Percentiles rank a stretch among this genome's conserved stretches.
Evolutionary conservation across 2,329 filamentous ascomycete species (phyloP).

Genomic region (Neodidymelliopsis sp.): DNA sequence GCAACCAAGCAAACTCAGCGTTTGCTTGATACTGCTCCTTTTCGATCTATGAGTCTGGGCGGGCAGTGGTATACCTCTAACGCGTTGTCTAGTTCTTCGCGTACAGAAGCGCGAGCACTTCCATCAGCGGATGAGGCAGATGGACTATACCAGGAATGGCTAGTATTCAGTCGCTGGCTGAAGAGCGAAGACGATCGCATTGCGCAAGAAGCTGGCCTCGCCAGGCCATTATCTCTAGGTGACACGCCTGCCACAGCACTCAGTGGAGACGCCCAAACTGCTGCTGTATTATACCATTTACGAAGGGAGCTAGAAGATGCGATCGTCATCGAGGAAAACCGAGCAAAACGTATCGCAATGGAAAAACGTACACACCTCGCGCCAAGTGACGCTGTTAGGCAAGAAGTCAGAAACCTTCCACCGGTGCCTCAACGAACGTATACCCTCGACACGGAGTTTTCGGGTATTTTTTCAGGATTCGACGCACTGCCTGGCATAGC

Average conservation of each 20-base stretch:
- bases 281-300: constrained; percentile 37
- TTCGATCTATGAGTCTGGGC: constrained; percentile 36
- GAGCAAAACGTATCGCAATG: constrained; percentile 34
- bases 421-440: constrained; percentile 35
- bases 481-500: constrained; percentile 12
- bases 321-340: constrained; percentile 42
- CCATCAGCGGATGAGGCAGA: constrained; percentile 38
- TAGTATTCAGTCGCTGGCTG: constrained; percentile 38
- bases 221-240: constrained; percentile 32
- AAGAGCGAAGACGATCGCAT: constrained; percentile 39
- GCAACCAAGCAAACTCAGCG: constrained; percentile 33
- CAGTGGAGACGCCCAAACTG: constrained; percentile 34
- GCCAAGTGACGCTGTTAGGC: constrained; percentile 40
- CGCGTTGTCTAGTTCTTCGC: constrained; percentile 27
- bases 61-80: constrained; percentile 35
- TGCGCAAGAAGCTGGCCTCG: constrained; percentile 26
- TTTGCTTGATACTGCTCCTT: constrained; percentile 16
- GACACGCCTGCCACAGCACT: constrained; percentile 25
- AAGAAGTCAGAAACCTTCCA: constrained; percentile 36
- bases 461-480: constrained; percentile 28
- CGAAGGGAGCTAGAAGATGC: constrained; percentile 41
- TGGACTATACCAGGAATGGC: constrained; percentile 42
- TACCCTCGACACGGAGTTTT: constrained; percentile 36
- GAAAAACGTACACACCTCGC: constrained; percentile 37
- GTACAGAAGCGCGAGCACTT: constrained; percentile 26